Evolutionary conservation across 2,329 filamentous ascomycete species (phyloP).

Genomic region (Arthrinium puccinioides): DNA sequence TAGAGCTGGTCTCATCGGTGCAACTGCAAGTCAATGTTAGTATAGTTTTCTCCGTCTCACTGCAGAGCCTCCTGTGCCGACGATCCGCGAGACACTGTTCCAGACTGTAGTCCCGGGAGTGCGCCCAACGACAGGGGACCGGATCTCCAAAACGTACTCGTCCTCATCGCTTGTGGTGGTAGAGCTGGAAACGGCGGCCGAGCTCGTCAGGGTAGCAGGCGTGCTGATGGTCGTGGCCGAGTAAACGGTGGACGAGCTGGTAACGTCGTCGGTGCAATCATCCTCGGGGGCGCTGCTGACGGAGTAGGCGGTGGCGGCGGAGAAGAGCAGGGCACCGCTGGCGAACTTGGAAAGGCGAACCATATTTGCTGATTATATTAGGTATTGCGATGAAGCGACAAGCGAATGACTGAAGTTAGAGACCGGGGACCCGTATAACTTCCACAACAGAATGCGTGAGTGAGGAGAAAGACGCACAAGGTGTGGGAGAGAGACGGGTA

Average conservation of each 20-base stretch:
- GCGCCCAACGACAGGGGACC: neutral
- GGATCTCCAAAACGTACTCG: neutral
- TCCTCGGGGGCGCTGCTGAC: neutral
- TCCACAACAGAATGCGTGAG: slow-evolving; percentile 5
- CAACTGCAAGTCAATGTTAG: no score
- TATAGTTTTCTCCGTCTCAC: no score
- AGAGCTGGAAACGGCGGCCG: neutral
- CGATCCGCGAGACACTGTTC: no score
- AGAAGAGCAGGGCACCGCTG: slow-evolving; percentile 20
- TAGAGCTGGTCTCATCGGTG: slow-evolving; percentile 1
- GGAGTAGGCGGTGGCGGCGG: slow-evolving; percentile 15
- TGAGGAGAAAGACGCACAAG: slow-evolving; percentile 6
- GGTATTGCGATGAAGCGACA: slow-evolving; percentile 3
- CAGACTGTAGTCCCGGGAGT: no score
- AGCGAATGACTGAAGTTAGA: slow-evolving; percentile 25
- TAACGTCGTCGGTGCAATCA: neutral
- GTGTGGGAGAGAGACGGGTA: slow-evolving; percentile 3
- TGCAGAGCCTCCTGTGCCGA: no score
- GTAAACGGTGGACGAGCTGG: neutral
- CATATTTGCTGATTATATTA: slow-evolving; percentile 16
- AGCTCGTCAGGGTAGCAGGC: neutral
- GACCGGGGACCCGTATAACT: slow-evolving; percentile 5
- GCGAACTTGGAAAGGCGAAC: slow-evolving; percentile 23
- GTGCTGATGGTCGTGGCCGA: neutral
- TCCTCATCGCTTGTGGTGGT: neutral